Evolutionary conservation across 345 rosid species (phyloP).

Genomic region (Populus pruinosa): DNA sequence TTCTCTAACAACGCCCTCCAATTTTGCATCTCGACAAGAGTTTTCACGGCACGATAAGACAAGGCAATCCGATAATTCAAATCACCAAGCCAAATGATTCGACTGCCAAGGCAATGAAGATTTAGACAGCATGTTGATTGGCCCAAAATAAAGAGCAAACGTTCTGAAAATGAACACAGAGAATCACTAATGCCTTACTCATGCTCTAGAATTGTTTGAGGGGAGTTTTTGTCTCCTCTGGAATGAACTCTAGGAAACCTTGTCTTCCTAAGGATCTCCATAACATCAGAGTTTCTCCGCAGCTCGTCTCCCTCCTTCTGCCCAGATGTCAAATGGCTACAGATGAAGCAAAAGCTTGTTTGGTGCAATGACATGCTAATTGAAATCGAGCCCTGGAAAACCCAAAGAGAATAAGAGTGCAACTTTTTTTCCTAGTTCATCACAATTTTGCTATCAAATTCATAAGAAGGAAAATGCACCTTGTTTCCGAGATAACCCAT

Average conservation of each 20-base stretch:
- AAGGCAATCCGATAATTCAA: slow-evolving; percentile 91
- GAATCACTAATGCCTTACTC: slow-evolving; percentile 46
- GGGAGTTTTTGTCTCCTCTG: slow-evolving; percentile 62
- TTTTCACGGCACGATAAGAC: slow-evolving; percentile 75
- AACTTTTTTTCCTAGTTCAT: not conserved
- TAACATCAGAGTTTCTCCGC: slow-evolving; percentile 86
- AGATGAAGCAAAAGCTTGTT: slow-evolving; percentile 94
- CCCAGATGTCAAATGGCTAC: slow-evolving; percentile 94
- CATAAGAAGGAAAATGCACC: slow-evolving; percentile 38
- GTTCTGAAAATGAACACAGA: not conserved
- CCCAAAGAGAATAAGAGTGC: slow-evolving; percentile 7
- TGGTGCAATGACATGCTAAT: slow-evolving; percentile 94
- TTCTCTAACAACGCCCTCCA: slow-evolving; percentile 90
- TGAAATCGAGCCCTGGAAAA: slow-evolving; percentile 90
- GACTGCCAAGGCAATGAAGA: slow-evolving; percentile 41
- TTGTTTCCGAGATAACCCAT: slow-evolving; percentile 99
- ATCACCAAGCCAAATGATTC: slow-evolving; percentile 96
- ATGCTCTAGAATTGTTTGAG: slow-evolving; percentile 80
- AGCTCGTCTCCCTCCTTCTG: slow-evolving; percentile 97
- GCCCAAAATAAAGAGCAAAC: not conserved
- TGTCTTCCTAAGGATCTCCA: slow-evolving; percentile 95
- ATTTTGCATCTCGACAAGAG: slow-evolving; percentile 96
- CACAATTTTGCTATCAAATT: slow-evolving; percentile 11
- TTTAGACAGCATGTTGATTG: not conserved
- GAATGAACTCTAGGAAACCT: slow-evolving; percentile 83